Base-by-base conservation (phyloP, 2,329 filamentous ascomycete species). In the Juglanconis juglandina region DNA sequence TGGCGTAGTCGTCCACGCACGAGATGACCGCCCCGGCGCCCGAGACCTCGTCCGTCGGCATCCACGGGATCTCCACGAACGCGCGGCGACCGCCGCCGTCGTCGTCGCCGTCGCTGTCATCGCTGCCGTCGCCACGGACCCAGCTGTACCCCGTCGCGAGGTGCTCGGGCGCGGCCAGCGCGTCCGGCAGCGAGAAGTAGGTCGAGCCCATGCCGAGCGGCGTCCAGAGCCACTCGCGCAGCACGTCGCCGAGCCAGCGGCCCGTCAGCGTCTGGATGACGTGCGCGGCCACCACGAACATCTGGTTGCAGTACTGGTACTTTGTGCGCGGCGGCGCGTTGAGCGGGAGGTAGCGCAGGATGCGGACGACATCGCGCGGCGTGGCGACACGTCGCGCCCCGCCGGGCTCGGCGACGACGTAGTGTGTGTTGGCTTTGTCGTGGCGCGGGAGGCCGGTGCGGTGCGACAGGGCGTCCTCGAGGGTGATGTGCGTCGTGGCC, bases 401-500 rank as follows among this genome's bases (percentile, higher is more conserved):
- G 14, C 67, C 63, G 42, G 73, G 66, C 41, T 72, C 72, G 41
- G 72, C 69, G 46, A 77, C 67, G 47, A 70, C 69, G 2, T 63
- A 63, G 42, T 65, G 57, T 11, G 64, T 63, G 3, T 70, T 70
- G 50, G 70, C 65, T 58, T 69, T 67, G 66, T 79, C 77, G 70
- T 76, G 79, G 53, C 70, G 64, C 11, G 81, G 74, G 59, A 83
- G 71, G 2, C 82, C 81, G 1, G 76, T 79, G 30, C 81, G 73
- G 69, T 85, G 82, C 48, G 76, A 75, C 3, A 84, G 71, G 5
- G 79, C 75, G 66, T 85, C 82, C 62, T 84, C 81, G 6, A 85
- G 66, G 0, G 79, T 84, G 34, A 81, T 69, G 61, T 79, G 74
- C n/a, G 70, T 65, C 7, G 77, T 81, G 5, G 74, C 72, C 62